Conservation (phyloP, 257 asterid genomes). For the Oldenlandia corymbosa region DNA sequence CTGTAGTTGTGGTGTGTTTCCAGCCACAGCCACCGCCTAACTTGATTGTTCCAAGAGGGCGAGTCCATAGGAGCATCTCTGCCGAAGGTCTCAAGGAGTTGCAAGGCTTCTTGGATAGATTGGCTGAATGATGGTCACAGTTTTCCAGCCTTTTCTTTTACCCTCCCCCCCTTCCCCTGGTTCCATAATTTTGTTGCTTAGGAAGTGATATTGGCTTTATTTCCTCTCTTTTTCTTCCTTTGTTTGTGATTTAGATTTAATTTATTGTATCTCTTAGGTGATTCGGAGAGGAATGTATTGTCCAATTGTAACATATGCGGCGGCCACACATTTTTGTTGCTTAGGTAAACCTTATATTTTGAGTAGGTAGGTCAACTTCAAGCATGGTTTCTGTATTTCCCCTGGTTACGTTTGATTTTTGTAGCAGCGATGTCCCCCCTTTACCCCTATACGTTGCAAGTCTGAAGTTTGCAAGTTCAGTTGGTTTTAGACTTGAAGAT, state of each 20-base stretch:
- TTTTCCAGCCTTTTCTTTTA: not conserved
- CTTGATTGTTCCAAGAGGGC: slow-evolving; percentile 64
- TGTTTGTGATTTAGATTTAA: slow-evolving; percentile 1
- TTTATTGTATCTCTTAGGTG: slow-evolving; percentile 28
- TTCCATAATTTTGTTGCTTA: slow-evolving; percentile 8
- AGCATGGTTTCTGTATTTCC: not conserved
- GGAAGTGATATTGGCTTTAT: slow-evolving; percentile 15
- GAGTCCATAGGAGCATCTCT: slow-evolving; percentile 86
- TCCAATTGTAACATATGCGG: slow-evolving; percentile 84
- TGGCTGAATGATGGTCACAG: slow-evolving; percentile 40
- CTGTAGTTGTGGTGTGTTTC: slow-evolving; percentile 84
- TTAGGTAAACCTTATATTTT: not conserved
- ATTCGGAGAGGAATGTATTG: slow-evolving; percentile 48
- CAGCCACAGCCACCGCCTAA: slow-evolving; percentile 71
- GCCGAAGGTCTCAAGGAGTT: slow-evolving; percentile 93
- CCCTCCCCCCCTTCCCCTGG: not conserved
- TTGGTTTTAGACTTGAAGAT: no score
- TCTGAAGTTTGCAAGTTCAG: no score
- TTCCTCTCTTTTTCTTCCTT: slow-evolving; percentile 15
- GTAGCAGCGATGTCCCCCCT: no score
- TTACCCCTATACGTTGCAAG: no score
- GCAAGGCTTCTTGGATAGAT: slow-evolving; percentile 66
- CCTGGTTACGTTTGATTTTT: not conserved
- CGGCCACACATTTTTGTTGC: slow-evolving; percentile 20
- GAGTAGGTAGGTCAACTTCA: not conserved